Percentiles rank a stretch among this genome's conserved stretches.
Evolutionary conservation across 78 protist species (phyloP).

Genomic region (Polysphondylium violaceum): DNA sequence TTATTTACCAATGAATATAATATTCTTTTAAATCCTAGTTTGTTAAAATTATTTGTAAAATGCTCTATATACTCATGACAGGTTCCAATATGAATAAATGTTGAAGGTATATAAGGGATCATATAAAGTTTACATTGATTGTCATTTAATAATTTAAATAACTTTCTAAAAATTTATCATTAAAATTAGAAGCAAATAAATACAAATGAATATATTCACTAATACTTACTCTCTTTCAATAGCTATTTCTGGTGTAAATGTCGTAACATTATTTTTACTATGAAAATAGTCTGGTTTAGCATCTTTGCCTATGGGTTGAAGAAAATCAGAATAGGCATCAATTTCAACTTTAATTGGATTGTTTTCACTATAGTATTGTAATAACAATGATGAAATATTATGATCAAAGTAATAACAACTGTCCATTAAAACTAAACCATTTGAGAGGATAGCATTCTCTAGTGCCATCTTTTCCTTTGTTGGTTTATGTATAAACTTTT

Average conservation of each 20-base stretch:
- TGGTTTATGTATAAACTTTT: slow-evolving; percentile 64
- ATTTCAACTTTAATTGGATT: slow-evolving; percentile 36
- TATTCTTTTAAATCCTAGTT: slow-evolving; percentile 31
- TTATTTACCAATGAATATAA: slow-evolving; percentile 3
- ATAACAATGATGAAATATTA: not conserved
- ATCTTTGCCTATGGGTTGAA: slow-evolving; percentile 60
- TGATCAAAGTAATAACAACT: slow-evolving; percentile 62
- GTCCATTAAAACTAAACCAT: slow-evolving; percentile 52
- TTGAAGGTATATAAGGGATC: slow-evolving; percentile 65
- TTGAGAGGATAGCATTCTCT: slow-evolving; percentile 29
- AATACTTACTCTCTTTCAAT: slow-evolving; percentile 61
- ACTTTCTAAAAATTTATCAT: slow-evolving; percentile 1
- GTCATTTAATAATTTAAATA: slow-evolving; percentile 14
- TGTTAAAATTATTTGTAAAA: slow-evolving; percentile 50
- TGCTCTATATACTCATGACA: slow-evolving; percentile 79
- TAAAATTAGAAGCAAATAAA: not conserved
- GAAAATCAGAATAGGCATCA: slow-evolving; percentile 77
- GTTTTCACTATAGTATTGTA: slow-evolving; percentile 30
- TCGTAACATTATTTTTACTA: slow-evolving; percentile 17
- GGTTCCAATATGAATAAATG: slow-evolving; percentile 75
- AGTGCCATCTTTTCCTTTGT: slow-evolving; percentile 33
- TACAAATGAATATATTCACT: not conserved
- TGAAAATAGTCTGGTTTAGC: slow-evolving; percentile 48
- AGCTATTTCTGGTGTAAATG: slow-evolving; percentile 9
- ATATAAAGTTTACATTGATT: not conserved